Evolutionary conservation across 1,139 yeast species (phyloP), one percentile per base, ranked within the genome.

Genomic region (Candida smagusa): DNA sequence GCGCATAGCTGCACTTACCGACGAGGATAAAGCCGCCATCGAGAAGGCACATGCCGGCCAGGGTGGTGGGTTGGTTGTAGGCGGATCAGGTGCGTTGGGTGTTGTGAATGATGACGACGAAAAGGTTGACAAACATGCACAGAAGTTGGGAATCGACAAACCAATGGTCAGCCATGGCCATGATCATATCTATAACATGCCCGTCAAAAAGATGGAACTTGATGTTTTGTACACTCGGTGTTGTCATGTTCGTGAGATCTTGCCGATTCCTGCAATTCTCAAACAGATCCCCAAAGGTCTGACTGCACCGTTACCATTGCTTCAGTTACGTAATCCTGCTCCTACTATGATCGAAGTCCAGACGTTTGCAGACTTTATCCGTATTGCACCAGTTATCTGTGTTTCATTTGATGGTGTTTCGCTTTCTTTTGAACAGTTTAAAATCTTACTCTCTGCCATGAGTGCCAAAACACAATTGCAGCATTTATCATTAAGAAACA

Each of bases 41-140:
- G 64, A 74, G 37, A 72, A 74, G 39, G 63, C 80, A 2, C 61
- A 74, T 42, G 60, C 68, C 41, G 74, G 80, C 0, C 65, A 72
- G 16, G 82, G 83, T 21, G 79, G 83, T n/a, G 92, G 92, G 12
- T 68, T 84, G 13, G 88, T 84, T 3, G 90, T 84, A 27, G 94
- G 94, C 23, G 94, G 94, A 1, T 68, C 85, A 4, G 88, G 87
- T 0, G 80, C 84, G 31, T 60, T 82, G 12, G 29, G 29, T 7
- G 13, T 22, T 11, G 4, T 16, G 23, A 30, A 11, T 22, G 25
- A 23, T 30, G 77, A 68, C 12, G 80, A 74, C 31, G 67, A 70
- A 3, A 56, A 53, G 5, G 72, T 74, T 2, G 68, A 63, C 42
- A 54, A 55, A 33, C 66, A 63, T 35, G 81, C 79, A 0, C 61